These are phyloP conservation scores for Cyberlindnera euphorbiiphila DNA, from an alignment of 805 yeast genomes.

Conservation along the genomic window DNA sequence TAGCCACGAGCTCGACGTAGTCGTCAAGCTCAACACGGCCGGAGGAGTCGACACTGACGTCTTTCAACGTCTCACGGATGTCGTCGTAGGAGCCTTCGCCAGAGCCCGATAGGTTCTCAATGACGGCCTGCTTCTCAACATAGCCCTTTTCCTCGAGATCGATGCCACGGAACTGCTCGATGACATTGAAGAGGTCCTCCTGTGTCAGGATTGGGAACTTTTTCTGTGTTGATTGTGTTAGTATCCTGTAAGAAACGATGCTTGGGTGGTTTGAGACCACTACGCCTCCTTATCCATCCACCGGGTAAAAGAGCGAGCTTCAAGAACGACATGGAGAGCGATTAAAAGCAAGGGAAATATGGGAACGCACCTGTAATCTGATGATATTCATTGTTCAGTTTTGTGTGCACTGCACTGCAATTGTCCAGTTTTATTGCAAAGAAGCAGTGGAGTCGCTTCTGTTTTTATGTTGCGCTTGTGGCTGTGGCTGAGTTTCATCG, in stretches of 20 bases:
- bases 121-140: conserved; percentile 86
- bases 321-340: not conserved
- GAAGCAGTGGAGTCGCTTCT: no score
- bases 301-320: no score
- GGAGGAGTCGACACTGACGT: conserved; percentile 89
- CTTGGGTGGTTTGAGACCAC: no score
- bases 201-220: conserved; percentile 85
- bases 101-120: conserved; percentile 72
- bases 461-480: no score
- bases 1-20: conserved; percentile 79
- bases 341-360: no score
- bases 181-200: conserved; percentile 77
- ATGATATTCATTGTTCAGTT: conserved; percentile 51
- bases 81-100: conserved; percentile 87
- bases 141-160: conserved; percentile 93
- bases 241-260: no score
- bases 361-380: conserved; percentile 50
- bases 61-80: conserved; percentile 89
- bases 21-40: conserved; percentile 97
- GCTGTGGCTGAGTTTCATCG: no score
- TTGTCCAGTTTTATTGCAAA: no score
- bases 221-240: conserved; percentile 39
- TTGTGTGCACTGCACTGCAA: not conserved
- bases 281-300: no score
- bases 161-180: conserved; percentile 81